These are phyloP conservation scores for Exserohilum rostratum DNA, from an alignment of 2,329 filamentous ascomycete genomes.

Conservation along the genomic window DNA sequence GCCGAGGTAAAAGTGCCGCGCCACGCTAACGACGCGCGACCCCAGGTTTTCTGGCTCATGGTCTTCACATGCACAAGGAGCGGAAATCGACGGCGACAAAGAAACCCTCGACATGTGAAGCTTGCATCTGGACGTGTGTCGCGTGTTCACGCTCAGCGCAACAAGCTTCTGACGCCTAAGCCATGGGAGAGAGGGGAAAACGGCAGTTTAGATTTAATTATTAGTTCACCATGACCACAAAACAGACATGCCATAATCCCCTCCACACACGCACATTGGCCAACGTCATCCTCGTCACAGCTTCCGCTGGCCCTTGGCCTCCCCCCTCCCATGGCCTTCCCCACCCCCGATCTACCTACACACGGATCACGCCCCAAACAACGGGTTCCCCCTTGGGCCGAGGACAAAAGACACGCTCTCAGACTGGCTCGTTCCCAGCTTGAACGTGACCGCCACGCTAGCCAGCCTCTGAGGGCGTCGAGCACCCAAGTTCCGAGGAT, in stretches of 20 bases:
- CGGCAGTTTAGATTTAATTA: too few species aligned
- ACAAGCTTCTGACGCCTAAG: background rate
- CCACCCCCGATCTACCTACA: conserved; percentile 33
- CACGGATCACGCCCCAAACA: conserved; percentile 25
- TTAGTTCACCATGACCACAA: background rate
- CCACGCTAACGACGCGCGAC: conserved; percentile 14
- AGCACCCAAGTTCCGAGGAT: conserved; percentile 35
- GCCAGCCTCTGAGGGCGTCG: conserved; percentile 1
- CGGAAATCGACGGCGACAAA: conserved; percentile 9
- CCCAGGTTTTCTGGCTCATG: conserved; percentile 18
- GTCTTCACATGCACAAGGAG: conserved; percentile 40
- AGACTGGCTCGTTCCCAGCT: conserved; percentile 13
- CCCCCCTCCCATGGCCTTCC: conserved; percentile 27
- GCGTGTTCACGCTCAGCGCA: conserved; percentile 22
- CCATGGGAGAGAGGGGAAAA: too few species aligned
- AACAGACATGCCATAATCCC: conserved; percentile 7
- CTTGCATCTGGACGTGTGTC: conserved; percentile 17
- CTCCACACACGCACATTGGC: conserved; percentile 42
- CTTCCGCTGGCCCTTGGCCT: conserved; percentile 22
- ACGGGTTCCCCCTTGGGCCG: conserved; percentile 42
- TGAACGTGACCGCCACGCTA: conserved; percentile 11
- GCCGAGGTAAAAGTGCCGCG: conserved; percentile 19
- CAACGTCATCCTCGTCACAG: conserved; percentile 42
- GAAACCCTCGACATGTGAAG: conserved; percentile 38
- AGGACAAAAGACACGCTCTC: conserved; percentile 36